Evolutionary conservation across 2,329 filamentous ascomycete genomes (phyloP), one percentile per base, ranked within the genome.

Genomic region (Colletotrichum sp.): DNA sequence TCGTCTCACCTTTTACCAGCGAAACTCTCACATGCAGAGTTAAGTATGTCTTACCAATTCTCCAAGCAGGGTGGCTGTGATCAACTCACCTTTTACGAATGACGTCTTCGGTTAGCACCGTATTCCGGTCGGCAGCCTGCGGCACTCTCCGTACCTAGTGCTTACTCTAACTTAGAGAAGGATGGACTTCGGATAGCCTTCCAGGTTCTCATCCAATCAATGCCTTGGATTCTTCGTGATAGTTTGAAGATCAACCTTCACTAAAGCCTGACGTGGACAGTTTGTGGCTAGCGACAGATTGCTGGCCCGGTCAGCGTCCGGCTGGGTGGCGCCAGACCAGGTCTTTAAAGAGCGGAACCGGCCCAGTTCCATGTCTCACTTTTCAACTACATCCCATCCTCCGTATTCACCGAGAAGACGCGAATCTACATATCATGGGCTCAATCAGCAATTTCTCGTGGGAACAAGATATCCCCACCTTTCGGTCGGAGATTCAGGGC

Each of bases 401-500:
- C 43, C 43, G 10, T 12, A 2, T 52, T 3, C 6, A 52, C 1
- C 0, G 43, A 48, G 10, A 4, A 61, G 13, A 12, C 18, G 2
- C 28, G 4, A 59, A n/a, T 14, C 18, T 2, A 13, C 18, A 61
- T 2, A 61, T 6, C 59, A 61, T 32, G 59, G 59, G 59, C 18
- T 61, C 59, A n/a, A 34, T 34, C n/a, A 57, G 32, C 48, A 36
- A 57, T 57, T 21, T 1, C 6, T 48, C 52, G 10, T 72, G 67
- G 67, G 16, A 43, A 6, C 30, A 64, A 63, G 57, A 73, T 1
- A n/a, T 70, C 18, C 71, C 66, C 1, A 39, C 66, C n/a, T 8
- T 73, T 3, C 43, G 65, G 36, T 67, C 71, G 16, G 12, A 8
- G 4, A 63, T 73, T 16, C n/a, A 70, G 13, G 82, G 84, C 69